Base-by-base conservation (phyloP, 106 monocot species). In the Dactylorhiza incarnata region DNA sequence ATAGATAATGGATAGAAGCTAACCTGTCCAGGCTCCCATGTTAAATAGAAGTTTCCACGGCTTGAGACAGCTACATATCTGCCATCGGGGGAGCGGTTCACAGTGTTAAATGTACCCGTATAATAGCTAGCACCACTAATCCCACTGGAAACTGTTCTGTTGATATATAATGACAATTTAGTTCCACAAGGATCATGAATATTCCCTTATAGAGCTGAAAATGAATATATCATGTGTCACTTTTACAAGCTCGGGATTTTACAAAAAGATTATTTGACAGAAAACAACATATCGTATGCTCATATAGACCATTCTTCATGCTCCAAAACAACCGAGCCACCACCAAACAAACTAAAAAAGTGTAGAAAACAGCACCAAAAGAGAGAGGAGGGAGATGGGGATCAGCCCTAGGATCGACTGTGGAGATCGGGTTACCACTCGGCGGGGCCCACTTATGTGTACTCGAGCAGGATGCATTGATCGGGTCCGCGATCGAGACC, bases 91-190 rank as follows among this genome's bases (percentile, higher is more conserved):
- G 96, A 96, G 44, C 93, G 96, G 68, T 91, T 96, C 11, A 96
- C 86, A 29, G 90, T 89, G 82, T 96, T 96, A 73, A 96, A 96
- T 61, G 91, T 93, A 71, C 96, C 93, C 25, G 96, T 96, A 67
- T 93, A 96, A 81, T 96, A 96, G 68, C 96, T 96, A 22, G 93
- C 95, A 83, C 96, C 96, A 80, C 96, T 96, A 83, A 96, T 96
- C 43, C 96, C 96, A 91, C 96, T 96, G n/a, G 96, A 96, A 72
- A 96, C 96, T 84, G 96, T 96, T 87, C 96, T 96, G 96, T 79
- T 66, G 61, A 80, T 58, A 68, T 17, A 85, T 43, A 73, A 5
- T 61, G 48, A 61, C 49, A 76, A 26, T 68, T 81, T 72, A 81
- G 76, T 51, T 5, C 49, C 8, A 44, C 22, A 15, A 9, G 10